phyloP scores from a whole-genome alignment of 2,329 filamentous ascomycete species.

The Lasiodiplodia theobromae region DNA sequence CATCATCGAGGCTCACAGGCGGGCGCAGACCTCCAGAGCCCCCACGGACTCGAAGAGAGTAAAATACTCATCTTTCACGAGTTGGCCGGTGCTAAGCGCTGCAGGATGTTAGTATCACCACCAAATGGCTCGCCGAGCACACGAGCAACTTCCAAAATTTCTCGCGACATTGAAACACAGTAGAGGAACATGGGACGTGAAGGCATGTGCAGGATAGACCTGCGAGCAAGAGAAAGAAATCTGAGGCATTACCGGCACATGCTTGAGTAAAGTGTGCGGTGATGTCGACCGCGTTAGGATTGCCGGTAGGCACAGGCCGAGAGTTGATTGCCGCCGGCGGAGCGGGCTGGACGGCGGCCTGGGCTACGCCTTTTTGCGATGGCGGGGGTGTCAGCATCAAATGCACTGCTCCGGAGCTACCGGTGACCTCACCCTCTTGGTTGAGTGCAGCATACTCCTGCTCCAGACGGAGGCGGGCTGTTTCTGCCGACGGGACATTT shows the following conservation, averaged over 20 bases:
- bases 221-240: neutral
- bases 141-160: slow-evolving; percentile 16
- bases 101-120: slow-evolving; percentile 33
- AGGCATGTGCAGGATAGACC: neutral
- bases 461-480: slow-evolving; percentile 27
- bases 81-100: slow-evolving; percentile 80
- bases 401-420: neutral
- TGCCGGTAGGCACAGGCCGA: slow-evolving; percentile 24
- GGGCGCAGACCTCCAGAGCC: slow-evolving; percentile 69
- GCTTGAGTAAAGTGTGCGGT: slow-evolving; percentile 45
- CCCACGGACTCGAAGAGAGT: slow-evolving; percentile 94
- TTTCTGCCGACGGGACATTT: slow-evolving; percentile 24
- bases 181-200: slow-evolving; percentile 19
- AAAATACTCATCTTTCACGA: slow-evolving; percentile 93
- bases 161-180: slow-evolving; percentile 23
- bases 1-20: no score
- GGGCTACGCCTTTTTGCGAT: slow-evolving; percentile 21
- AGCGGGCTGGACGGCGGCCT: slow-evolving; percentile 14
- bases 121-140: neutral
- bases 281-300: slow-evolving; percentile 38
- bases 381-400: slow-evolving; percentile 13
- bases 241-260: slow-evolving; percentile 34
- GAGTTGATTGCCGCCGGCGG: slow-evolving; percentile 26
- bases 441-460: slow-evolving; percentile 24
- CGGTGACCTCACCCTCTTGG: slow-evolving; percentile 14